Evolutionary conservation across 495 filamentous ascomycete genomes (phyloP), one percentile per base, ranked within the genome.

Genomic region (Aspergillus cavernicola): DNA sequence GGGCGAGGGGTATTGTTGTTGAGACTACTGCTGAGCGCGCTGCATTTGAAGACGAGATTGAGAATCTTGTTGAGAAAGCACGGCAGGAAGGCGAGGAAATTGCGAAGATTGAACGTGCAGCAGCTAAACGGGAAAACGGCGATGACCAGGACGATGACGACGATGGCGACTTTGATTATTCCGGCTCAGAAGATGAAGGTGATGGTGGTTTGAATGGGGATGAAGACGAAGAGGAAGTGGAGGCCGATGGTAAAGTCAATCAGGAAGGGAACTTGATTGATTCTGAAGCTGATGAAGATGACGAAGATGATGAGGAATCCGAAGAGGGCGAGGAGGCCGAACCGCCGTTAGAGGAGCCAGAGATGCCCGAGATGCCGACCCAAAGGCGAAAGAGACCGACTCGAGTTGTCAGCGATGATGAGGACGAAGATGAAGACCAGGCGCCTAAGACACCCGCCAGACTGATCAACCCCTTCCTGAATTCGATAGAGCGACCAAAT

Each of bases 1-100:
- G 80, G 49, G 83, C 85, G 16, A 88, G 85, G 64, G 93, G 93
- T 26, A 76, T 97, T 13, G 72, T 87, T 36, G 74, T 97, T n/a
- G 86, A 88, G 58, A 96, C 89, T 1, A 81, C 84, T 4, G 93
- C 96, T 66, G 91, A 99, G 58, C 78, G 88, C 52, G 85, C 87
- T 56, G 82, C 83, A 11, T 86, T 92, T 64, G 82, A 85, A 63
- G 83, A 85, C 22, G 82, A 91, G 52, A 80, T 96, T 18, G 95
- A 97, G 55, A 84, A 96, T 57, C 76, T 97, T 32, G 76, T 98
- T 28, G 86, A 92, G 23, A 89, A 85, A 57, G 93, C 92, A 18
- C 78, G 92, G 35, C 75, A 80, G 55, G 89, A 97, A 63, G 90
- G 83, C 12, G 81, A 89, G 41, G 84, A 85, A 41, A 86, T 99